These are phyloP conservation scores for Nitzschia palea DNA, from an alignment of 108 stramenopile genomes.

Conservation along the genomic window DNA sequence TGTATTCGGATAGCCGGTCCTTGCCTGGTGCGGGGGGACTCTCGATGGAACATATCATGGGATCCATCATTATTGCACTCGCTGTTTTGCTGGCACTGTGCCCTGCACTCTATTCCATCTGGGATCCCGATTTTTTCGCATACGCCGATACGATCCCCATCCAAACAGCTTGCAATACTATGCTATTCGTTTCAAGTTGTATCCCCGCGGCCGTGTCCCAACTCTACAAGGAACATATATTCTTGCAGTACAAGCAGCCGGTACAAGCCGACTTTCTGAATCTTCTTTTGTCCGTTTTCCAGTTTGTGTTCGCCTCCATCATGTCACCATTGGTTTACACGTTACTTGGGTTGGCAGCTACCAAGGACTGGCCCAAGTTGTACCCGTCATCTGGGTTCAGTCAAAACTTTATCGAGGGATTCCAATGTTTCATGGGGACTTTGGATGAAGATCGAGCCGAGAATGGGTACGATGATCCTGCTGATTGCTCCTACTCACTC, in stretches of 20 bases:
- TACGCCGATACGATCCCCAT: conserved; percentile 66
- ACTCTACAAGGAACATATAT: conserved; percentile 80
- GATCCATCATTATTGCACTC: conserved; percentile 58
- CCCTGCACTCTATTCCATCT: conserved; percentile 64
- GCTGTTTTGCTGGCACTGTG: conserved; percentile 67
- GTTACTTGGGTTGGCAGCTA: conserved; percentile 70
- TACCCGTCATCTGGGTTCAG: conserved; percentile 71
- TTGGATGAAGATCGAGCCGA: conserved; percentile 49
- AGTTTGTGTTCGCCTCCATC: conserved; percentile 72
- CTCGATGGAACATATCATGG: conserved; percentile 56
- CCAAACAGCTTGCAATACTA: conserved; percentile 72
- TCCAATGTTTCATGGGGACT: conserved; percentile 73
- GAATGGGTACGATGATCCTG: conserved; percentile 56
- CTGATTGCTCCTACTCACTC: conserved; percentile 53
- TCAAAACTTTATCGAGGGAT: conserved; percentile 67
- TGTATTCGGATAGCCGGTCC: conserved; percentile 17
- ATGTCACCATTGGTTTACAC: conserved; percentile 76
- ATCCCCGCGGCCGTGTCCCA: conserved; percentile 79
- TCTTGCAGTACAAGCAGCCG: conserved; percentile 74
- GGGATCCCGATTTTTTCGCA: conserved; percentile 51
- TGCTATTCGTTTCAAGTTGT: conserved; percentile 63
- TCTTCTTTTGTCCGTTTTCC: conserved; percentile 67
- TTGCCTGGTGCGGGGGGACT: conserved; percentile 71
- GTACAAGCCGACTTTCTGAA: conserved; percentile 75
- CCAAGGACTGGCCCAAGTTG: conserved; percentile 52